Conservation (phyloP, 805 yeast genomes). For the Candida boleticola region DNA sequence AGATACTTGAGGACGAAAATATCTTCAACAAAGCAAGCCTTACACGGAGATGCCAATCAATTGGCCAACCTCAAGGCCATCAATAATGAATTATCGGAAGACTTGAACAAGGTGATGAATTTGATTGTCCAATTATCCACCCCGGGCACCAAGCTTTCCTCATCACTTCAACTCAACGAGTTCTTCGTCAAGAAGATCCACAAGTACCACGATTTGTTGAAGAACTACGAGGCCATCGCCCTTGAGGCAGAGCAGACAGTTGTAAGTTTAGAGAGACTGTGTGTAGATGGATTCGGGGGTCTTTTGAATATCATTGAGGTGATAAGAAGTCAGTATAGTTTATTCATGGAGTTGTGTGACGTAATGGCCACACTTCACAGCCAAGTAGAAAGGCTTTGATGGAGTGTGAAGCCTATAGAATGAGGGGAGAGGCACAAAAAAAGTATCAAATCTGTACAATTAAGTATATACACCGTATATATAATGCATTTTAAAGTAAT, state of each 20-base stretch:
- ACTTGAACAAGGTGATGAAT: constrained; percentile 52
- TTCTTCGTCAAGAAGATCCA: constrained; percentile 53
- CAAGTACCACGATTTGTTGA: constrained; percentile 45
- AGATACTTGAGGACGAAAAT: constrained; percentile 60
- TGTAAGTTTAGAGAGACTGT: constrained; percentile 38
- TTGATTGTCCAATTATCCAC: constrained; percentile 49
- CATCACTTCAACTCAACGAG: constrained; percentile 52
- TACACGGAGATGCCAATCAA: constrained; percentile 44
- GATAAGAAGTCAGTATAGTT: constrained; percentile 61
- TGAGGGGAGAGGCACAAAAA: not conserved
- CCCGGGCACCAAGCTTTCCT: constrained; percentile 58
- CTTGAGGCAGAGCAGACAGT: constrained; percentile 58
- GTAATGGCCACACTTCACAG: constrained; percentile 67
- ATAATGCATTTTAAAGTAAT: constrained; percentile 3
- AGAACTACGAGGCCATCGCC: constrained; percentile 61
- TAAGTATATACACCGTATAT: not conserved
- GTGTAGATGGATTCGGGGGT: constrained; percentile 40
- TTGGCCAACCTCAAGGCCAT: constrained; percentile 31
- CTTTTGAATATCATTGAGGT: constrained; percentile 53
- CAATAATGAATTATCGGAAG: constrained; percentile 43
- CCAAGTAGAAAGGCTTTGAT: constrained; percentile 19
- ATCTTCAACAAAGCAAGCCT: constrained; percentile 64
- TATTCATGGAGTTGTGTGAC: constrained; percentile 75
- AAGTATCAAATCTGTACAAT: not conserved
- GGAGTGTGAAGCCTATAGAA: not conserved